These are phyloP conservation scores for Kluyveromyces marxianus DNA, from an alignment of 1,139 yeast species.

Conservation along the genomic window DNA sequence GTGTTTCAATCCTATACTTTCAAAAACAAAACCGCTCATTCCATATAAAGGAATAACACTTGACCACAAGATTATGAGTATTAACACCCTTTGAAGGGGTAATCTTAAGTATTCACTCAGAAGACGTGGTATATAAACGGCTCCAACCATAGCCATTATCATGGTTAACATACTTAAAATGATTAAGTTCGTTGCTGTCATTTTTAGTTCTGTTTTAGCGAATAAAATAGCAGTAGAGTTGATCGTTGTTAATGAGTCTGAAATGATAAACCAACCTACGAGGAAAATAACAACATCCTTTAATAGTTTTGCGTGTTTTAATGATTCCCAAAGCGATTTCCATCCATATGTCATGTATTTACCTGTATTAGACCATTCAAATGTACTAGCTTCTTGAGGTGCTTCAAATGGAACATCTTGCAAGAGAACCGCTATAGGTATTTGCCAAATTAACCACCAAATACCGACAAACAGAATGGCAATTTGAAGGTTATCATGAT, in stretches of 20 bases:
- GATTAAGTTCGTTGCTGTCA: constrained; percentile 57
- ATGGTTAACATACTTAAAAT: constrained; percentile 55
- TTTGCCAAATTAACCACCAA: constrained; percentile 66
- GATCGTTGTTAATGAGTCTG: constrained; percentile 65
- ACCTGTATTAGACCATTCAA: constrained; percentile 11
- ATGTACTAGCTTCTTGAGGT: constrained; percentile 7
- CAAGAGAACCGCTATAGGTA: constrained; percentile 45
- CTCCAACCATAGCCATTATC: constrained; percentile 55
- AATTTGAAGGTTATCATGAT: constrained; percentile 42
- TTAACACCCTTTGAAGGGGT: constrained; percentile 41
- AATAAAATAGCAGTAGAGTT: constrained; percentile 67
- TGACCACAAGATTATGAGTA: constrained; percentile 50
- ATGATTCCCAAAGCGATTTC: constrained; percentile 44
- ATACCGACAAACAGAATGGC: constrained; percentile 54
- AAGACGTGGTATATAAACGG: constrained; percentile 44
- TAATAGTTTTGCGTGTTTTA: constrained; percentile 47
- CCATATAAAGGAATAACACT: constrained; percentile 62
- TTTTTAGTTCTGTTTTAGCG: constrained; percentile 56
- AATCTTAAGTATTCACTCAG: constrained; percentile 36
- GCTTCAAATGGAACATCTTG: constrained; percentile 26
- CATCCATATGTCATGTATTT: constrained; percentile 49
- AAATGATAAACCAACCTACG: constrained; percentile 60
- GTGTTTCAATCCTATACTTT: constrained; percentile 46
- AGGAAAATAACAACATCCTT: constrained; percentile 54
- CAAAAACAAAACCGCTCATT: constrained; percentile 47